phyloP scores from a whole-genome alignment of 768 basidiomycete species.

The Pleurotus cornucopiae region DNA sequence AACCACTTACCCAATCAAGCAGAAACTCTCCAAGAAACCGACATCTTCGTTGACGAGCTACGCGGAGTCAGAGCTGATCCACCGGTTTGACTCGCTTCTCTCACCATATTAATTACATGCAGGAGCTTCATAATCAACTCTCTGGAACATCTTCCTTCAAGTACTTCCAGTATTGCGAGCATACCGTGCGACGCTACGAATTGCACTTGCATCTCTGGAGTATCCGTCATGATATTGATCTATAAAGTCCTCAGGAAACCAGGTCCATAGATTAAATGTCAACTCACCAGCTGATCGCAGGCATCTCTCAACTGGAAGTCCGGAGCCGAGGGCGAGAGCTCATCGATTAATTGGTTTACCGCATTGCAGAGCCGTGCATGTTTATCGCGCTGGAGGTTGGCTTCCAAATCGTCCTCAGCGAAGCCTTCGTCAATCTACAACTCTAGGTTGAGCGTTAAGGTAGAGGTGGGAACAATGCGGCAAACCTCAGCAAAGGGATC shows the following conservation, averaged over 20 bases:
- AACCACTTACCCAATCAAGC: constrained; percentile 69
- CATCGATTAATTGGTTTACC: constrained; percentile 83
- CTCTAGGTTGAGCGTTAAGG: constrained; percentile 6
- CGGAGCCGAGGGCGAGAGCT: constrained; percentile 75
- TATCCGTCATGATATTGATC: constrained; percentile 73
- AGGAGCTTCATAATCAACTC: constrained; percentile 84
- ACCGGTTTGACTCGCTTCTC: constrained; percentile 14
- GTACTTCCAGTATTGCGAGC: constrained; percentile 89
- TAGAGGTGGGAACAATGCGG: not conserved
- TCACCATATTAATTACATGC: constrained; percentile 84
- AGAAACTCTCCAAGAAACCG: constrained; percentile 90
- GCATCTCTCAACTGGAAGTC: constrained; percentile 82
- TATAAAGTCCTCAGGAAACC: constrained; percentile 21
- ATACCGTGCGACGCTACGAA: constrained; percentile 92
- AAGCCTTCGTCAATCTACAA: constrained; percentile 90
- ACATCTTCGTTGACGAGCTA: constrained; percentile 71
- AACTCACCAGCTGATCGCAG: constrained; percentile 82
- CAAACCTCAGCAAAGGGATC: constrained; percentile 93
- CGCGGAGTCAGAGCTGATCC: constrained; percentile 27
- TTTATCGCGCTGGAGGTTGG: constrained; percentile 92
- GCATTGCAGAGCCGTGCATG: constrained; percentile 79
- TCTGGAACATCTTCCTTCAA: constrained; percentile 82
- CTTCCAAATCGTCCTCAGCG: constrained; percentile 85
- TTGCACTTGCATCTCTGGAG: constrained; percentile 83
- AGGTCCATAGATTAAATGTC: not conserved